Evolutionary conservation across 805 yeast genomes (phyloP).

Genomic region (Ogataea polymorpha): DNA sequence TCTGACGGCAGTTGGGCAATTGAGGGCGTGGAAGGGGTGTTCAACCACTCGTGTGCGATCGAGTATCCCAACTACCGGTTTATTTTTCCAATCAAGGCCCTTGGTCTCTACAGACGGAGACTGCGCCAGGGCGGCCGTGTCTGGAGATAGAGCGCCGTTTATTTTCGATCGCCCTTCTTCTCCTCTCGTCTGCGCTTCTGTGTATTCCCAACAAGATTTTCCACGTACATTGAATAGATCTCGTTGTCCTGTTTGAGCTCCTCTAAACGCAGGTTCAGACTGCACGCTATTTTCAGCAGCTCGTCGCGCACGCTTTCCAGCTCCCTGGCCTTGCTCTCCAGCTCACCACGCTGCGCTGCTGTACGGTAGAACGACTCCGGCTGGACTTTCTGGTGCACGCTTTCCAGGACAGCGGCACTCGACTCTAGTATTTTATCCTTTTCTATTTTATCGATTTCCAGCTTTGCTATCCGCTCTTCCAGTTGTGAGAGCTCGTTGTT

Average conservation of each 20-base stretch:
- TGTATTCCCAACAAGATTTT: conserved; percentile 85
- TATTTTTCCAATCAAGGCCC: conserved; percentile 86
- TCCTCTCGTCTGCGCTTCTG: conserved; percentile 61
- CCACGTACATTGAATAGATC: conserved; percentile 83
- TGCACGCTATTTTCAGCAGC: conserved; percentile 30
- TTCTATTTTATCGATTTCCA: conserved; percentile 34
- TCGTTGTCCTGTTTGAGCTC: conserved; percentile 61
- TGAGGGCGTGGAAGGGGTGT: conserved; percentile 91
- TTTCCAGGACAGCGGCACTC: conserved; percentile 24
- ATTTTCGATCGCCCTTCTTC: conserved; percentile 3
- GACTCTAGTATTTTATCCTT: conserved; percentile 27
- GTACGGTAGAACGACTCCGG: conserved; percentile 25
- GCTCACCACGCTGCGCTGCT: conserved; percentile 28
- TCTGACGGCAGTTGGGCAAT: conserved; percentile 79
- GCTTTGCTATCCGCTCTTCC: conserved; percentile 12
- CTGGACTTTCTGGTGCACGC: conserved; percentile 21
- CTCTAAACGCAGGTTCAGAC: conserved; percentile 51
- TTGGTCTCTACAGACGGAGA: conserved; percentile 56
- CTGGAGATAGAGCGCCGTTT: neutral
- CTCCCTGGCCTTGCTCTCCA: conserved; percentile 38
- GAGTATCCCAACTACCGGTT: conserved; percentile 94
- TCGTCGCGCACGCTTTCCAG: conserved; percentile 37
- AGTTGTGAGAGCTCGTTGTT: conserved; percentile 6
- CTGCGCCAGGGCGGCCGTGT: conserved; percentile 1
- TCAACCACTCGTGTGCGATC: conserved; percentile 87